Evolutionary conservation across 345 rosid genomes (phyloP).

Genomic region (Eutrema heterophyllum): DNA sequence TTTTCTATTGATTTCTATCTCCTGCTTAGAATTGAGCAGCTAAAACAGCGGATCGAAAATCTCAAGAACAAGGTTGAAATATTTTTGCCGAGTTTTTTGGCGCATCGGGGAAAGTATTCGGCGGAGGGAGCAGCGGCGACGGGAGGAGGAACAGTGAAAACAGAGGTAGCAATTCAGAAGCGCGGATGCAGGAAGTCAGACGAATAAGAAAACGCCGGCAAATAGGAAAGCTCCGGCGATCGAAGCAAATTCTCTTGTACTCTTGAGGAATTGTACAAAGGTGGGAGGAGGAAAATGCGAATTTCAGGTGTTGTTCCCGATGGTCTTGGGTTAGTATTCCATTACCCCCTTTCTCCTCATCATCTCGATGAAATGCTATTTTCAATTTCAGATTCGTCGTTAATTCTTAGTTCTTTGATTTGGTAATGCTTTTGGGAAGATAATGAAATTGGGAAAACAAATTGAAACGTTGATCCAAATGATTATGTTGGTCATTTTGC

Average conservation of each 20-base stretch:
- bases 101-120: conserved; percentile 33
- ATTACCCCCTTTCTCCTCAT: neutral
- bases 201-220: conserved; percentile 9
- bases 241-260: conserved; percentile 65
- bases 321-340: conserved; percentile 54
- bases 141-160: conserved; percentile 1
- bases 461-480: neutral
- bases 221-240: conserved; percentile 60
- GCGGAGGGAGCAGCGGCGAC: neutral
- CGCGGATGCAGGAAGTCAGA: conserved; percentile 34
- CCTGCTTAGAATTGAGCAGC: too few species aligned
- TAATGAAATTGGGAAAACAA: neutral
- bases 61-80: too few species aligned
- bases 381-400: neutral
- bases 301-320: conserved; percentile 70
- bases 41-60: too few species aligned
- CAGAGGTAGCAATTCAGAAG: conserved; percentile 12
- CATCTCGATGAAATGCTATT: neutral
- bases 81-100: too few species aligned
- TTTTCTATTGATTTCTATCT: too few species aligned
- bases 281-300: conserved; percentile 73
- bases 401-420: neutral
- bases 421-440: neutral
- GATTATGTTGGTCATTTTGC: neutral
- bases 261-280: conserved; percentile 77